Evolutionary conservation across 2,329 filamentous ascomycete genomes (phyloP), one percentile per base, ranked within the genome.

Genomic region (Lithohypha guttulata): DNA sequence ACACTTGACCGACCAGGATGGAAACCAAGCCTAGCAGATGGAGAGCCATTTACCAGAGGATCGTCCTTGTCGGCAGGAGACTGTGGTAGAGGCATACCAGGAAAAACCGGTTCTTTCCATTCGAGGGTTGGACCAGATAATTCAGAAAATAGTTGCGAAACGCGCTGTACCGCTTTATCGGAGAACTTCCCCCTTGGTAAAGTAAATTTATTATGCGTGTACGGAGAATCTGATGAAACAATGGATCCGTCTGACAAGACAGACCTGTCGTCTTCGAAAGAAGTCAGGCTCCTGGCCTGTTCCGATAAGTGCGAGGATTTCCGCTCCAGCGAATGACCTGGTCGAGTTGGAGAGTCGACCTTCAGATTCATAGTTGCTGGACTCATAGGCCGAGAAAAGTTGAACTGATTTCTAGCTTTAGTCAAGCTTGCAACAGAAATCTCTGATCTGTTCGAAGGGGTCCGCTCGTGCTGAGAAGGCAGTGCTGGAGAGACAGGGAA

Each of bases 331-430:
- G 7, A n/a, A 8, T 19, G 11, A 22, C 35, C n/a, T 17, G 33
- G 25, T 6, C 14, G 5, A 14, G 28, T 27, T 8, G 37, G 37
- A 26, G 37, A 40, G 11, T 40, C 37, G 4, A 13, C 3, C 6
- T 34, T 18, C 7, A 33, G 15, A 38, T 31, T 34, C 52, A 51
- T 27, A 51, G 74, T 49, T 70, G 45, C 76, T 77, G 73, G 55
- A 59, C 89, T 95, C 44, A 93, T 63, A 0, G 91, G 91, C 29
- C 91, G 75, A 1, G 91, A 96, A 59, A 96, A 96, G 61, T 98
- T 96, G 62, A 93, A 89, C 0, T 82, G 77, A 1, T 85, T 82
- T 11, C 80, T 74, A 9, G 79, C 76, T 73, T 69, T 33, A 63
- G 71, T 30, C 71, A 70, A 10, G 34, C 41, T 28, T 20, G 41